Base-by-base conservation (phyloP, 2,329 filamentous ascomycete genomes). In the Aspergillus pseudotamarii region DNA sequence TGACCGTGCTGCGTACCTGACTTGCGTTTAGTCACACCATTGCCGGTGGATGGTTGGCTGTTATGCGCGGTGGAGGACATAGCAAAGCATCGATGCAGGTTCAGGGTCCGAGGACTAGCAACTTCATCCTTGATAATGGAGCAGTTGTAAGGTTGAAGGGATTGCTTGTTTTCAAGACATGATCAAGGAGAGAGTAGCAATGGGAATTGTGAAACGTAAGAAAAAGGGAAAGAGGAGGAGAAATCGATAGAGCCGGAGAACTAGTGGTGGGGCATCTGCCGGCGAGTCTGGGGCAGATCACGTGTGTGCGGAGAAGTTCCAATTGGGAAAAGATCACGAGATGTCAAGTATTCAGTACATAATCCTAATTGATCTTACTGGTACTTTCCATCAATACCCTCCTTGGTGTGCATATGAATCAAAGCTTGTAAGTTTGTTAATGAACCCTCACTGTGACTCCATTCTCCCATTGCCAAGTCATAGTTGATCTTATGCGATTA, bases 1-100 rank as follows among this genome's bases (percentile, higher is more conserved):
- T 38, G 21, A 57, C 38, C 48, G 28, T 16, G 45, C 23, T 48
- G 51, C 68, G 62, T 75, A 78, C 76, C 75, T 69, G 76, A 72
- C 66, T 77, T 78, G 72, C 75, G 76, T 71, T 78, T 79, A 69
- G 70, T 74, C 68, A 78, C 69, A 66, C 76, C 75, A 69, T 76
- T 72, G 65, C 67, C 70, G 61, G 72, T 62, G 62, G 75, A 71
- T 64, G 73, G 66, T 66, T 71, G 68, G 66, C 68, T 70, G 67
- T 72, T 72, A 68, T 73, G 73, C 69, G 71, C 72, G 70, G 71
- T 68, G 69, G 76, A 75, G 65, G 75, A 77, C 76, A 79, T 79
- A 71, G 69, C 71, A 67, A 68, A 73, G 66, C 67, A 68, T 69
- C 60, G 68, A 70, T 62, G 57, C 51, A 58, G 58, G 43, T 57